These are phyloP conservation scores for Daldinia vernicosa DNA, from an alignment of 495 filamentous ascomycete genomes.

Conservation along the genomic window DNA sequence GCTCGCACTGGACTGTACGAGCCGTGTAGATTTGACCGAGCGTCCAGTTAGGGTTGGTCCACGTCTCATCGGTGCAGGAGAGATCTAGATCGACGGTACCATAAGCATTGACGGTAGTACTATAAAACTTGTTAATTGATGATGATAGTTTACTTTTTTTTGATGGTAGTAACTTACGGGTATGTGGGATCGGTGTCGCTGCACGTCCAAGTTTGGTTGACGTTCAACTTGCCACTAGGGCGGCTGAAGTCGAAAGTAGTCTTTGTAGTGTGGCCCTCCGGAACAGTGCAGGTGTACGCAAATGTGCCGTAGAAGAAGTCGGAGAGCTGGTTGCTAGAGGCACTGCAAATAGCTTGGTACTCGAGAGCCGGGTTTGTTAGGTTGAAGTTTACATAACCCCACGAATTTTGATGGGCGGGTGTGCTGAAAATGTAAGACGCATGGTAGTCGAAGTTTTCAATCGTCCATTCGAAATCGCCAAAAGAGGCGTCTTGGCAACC, in stretches of 20 bases:
- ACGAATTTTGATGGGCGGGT: constrained; percentile 56
- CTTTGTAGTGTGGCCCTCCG: constrained; percentile 29
- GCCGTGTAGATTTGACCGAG: constrained; percentile 53
- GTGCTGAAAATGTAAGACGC: constrained; percentile 54
- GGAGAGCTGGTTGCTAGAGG: constrained; percentile 49
- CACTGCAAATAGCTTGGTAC: constrained; percentile 48
- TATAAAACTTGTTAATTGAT: constrained; percentile 29
- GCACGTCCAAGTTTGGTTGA: constrained; percentile 58
- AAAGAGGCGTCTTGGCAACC: constrained; percentile 48
- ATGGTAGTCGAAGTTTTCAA: constrained; percentile 52
- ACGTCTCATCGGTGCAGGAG: constrained; percentile 48
- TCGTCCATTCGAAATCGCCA: constrained; percentile 47
- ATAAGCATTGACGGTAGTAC: constrained; percentile 49
- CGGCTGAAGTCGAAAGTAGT: constrained; percentile 51
- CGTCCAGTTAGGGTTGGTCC: constrained; percentile 54
- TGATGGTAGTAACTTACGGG: constrained; percentile 45
- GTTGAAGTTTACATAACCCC: constrained; percentile 55
- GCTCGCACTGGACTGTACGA: constrained; percentile 47
- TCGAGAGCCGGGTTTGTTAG: constrained; percentile 52
- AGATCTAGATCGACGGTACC: constrained; percentile 48
- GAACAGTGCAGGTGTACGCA: constrained; percentile 49
- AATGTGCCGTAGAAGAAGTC: constrained; percentile 58
- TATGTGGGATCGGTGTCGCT: constrained; percentile 48
- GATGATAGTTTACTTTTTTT: neutral
- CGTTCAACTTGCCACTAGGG: constrained; percentile 41